Base-by-base conservation (phyloP, 139 green algal species). In the Chlamydomonas incerta region DNA sequence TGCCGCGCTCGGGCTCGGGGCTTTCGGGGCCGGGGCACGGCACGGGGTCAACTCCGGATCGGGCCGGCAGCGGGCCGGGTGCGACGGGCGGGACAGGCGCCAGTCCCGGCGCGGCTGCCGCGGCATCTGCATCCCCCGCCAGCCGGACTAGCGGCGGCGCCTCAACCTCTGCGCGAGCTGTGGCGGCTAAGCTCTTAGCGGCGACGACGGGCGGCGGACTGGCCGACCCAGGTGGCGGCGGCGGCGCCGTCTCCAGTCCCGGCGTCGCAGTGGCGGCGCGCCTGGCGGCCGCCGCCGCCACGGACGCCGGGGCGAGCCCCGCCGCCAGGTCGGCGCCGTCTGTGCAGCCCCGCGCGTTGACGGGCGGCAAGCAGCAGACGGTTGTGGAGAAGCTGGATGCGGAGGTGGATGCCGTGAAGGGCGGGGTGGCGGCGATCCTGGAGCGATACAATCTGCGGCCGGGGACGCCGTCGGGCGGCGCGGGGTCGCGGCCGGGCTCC, bases 371-470 rank as follows among this genome's bases (percentile, higher is more conserved):
- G 66, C 62, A 72, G 41, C 62, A 72, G 41, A 87, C 67, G 6
- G 28, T 85, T n/a, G 52, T 81, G 57, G 74, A 83, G 41, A 29
- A 31, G 26, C 50, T 90, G 57, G 87, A 90, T 13, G 87, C 57
- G 74, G 79, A 87, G 73, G 81, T 85, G 28, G 87, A 87, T 26
- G 46, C 75, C 14, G 60, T 87, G 10, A 87, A 76, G 72, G 87
- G 87, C 3, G 87, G 87, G 21, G 74, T 90, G 29, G 80, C 87
- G 23, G 80, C 87, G 28, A 90, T 90, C 55, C 41, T 90, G 21
- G 87, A 84, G 26, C 76, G 85, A 11, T 84, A 90, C 55, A 81
- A 75, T 69, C 55, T 28, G 23, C 74, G 74, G 62, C 67, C 84
- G 0, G 65, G 68, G 18, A 85, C 79, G 47, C 79, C 79, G 1